phyloP scores from a whole-genome alignment of 331 rosid species.

The Ulmus americana region DNA sequence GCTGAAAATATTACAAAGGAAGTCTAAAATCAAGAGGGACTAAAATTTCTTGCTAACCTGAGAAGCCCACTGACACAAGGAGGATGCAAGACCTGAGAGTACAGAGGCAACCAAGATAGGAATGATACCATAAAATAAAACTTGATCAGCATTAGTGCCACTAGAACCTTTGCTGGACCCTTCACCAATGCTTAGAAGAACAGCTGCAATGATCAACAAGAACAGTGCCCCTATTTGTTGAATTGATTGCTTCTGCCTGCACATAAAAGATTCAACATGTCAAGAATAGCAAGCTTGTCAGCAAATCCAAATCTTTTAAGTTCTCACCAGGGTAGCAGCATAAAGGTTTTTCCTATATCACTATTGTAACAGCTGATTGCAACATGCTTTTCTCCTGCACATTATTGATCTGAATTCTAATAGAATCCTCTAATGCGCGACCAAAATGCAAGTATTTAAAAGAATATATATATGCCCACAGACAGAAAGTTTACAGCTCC shows the following conservation, averaged over 20 bases:
- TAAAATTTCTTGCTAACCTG: slow-evolving; percentile 54
- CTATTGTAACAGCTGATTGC: no score
- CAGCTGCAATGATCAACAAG: slow-evolving; percentile 79
- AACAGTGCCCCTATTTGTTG: slow-evolving; percentile 90
- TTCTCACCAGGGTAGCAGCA: no score
- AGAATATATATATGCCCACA: no score
- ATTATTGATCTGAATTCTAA: no score
- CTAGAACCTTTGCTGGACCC: slow-evolving; percentile 68
- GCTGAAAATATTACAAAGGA: slow-evolving; percentile 9
- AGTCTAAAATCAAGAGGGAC: slow-evolving; percentile 8
- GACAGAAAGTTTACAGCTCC: not conserved
- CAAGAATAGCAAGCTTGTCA: not conserved
- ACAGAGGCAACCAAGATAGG: slow-evolving; percentile 86
- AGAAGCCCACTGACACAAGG: slow-evolving; percentile 97
- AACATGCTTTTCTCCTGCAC: no score
- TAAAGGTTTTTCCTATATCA: no score
- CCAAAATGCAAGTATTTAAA: no score
- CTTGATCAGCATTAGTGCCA: slow-evolving; percentile 50
- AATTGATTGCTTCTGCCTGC: slow-evolving; percentile 87
- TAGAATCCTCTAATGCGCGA: no score
- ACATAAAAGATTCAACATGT: not conserved
- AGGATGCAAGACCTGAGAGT: slow-evolving; percentile 90
- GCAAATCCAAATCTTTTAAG: no score
- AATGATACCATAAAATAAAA: slow-evolving; percentile 72
- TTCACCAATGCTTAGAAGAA: slow-evolving; percentile 85